phyloP scores from a whole-genome alignment of 805 yeast genomes.

The Wickerhamiella alocasiicola region DNA sequence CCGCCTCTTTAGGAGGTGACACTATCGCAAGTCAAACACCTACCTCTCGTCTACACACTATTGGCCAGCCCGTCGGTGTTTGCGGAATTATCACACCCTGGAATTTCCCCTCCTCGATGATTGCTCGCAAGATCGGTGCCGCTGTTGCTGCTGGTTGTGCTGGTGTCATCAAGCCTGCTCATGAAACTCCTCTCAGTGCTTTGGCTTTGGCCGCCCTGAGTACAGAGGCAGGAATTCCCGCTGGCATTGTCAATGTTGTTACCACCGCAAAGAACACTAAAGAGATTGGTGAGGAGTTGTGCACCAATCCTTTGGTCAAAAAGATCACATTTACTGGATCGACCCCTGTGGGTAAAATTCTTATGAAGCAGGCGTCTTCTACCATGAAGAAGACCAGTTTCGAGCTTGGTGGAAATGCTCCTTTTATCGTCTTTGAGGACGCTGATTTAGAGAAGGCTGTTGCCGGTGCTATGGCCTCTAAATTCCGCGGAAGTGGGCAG shows the following conservation, averaged over 20 bases:
- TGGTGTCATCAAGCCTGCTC: constrained; percentile 62
- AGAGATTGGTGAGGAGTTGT: constrained; percentile 43
- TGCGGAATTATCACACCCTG: constrained; percentile 73
- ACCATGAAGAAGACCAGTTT: constrained; percentile 59
- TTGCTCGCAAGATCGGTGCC: constrained; percentile 61
- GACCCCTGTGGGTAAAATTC: constrained; percentile 55
- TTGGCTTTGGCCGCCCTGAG: constrained; percentile 51
- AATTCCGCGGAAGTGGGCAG: constrained; percentile 69
- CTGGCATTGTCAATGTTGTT: constrained; percentile 54
- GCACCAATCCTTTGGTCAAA: constrained; percentile 43
- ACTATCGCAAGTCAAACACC: constrained; percentile 43
- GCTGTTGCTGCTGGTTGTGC: constrained; percentile 75
- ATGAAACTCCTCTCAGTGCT: constrained; percentile 64
- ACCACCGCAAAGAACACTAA: constrained; percentile 29
- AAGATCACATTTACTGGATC: constrained; percentile 73
- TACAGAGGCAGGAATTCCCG: constrained; percentile 57
- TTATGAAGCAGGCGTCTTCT: constrained; percentile 46
- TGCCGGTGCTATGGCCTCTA: constrained; percentile 50
- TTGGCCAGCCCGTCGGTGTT: constrained; percentile 70
- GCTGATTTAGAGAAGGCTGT: constrained; percentile 58
- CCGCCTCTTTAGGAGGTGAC: constrained; percentile 61
- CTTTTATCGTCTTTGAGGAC: constrained; percentile 62
- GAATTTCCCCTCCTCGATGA: constrained; percentile 78
- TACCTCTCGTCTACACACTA: constrained; percentile 38
- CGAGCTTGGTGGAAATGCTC: constrained; percentile 76